Conservation (phyloP, 148 eudicot species). For the Selenicereus undatus region DNA sequence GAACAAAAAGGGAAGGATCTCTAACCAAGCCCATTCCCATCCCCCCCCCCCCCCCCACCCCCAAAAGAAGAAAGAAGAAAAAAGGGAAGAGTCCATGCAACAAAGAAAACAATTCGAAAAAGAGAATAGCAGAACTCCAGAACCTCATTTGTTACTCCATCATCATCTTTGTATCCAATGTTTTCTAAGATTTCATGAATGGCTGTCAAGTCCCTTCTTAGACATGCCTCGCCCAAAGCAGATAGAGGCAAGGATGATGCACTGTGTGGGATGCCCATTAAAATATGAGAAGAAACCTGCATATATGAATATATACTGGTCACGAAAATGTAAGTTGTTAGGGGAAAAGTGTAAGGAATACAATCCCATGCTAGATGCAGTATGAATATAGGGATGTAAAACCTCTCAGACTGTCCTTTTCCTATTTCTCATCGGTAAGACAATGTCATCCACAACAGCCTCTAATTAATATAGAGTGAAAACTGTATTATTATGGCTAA, state of each 20-base stretch:
- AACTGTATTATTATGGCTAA: no score
- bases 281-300: slow-evolving; percentile 61
- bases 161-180: slow-evolving; percentile 58
- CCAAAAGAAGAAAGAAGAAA: no score
- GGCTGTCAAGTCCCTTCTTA: slow-evolving; percentile 59
- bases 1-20: neutral
- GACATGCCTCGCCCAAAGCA: slow-evolving; percentile 59
- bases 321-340: neutral
- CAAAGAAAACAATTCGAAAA: neutral
- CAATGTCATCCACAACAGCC: no score
- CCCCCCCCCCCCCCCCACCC: neutral
- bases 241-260: slow-evolving; percentile 46
- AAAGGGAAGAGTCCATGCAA: neutral
- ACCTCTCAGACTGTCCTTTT: no score
- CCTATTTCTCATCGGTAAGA: no score
- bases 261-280: slow-evolving; percentile 52
- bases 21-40: neutral
- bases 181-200: slow-evolving; percentile 58
- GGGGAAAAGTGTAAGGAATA: neutral
- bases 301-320: neutral
- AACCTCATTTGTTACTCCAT: slow-evolving; percentile 64
- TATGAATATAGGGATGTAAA: neutral
- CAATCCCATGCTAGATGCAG: neutral
- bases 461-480: no score
- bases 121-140: slow-evolving; percentile 29